A percentile compares a stretch with the other conserved stretches of the same genome.
Evolutionary conservation across 768 basidiomycete genomes (phyloP).

Genomic region (Naematelia encephala): DNA sequence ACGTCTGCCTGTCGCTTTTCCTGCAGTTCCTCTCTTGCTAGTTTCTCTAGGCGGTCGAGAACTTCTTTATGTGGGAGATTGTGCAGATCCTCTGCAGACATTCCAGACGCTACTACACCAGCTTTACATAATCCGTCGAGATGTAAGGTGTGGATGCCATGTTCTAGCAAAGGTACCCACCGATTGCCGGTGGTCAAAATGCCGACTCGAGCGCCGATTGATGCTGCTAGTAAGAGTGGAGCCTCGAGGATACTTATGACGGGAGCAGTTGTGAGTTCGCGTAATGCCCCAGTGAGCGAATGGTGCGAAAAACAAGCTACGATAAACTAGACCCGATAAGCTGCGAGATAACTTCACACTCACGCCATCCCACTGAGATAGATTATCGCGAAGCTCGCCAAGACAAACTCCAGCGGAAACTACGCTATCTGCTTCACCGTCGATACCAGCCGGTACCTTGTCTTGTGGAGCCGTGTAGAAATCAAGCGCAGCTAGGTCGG

Average conservation of each 20-base stretch:
- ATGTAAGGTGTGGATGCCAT: slow-evolving; percentile 27
- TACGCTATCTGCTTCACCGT: slow-evolving; percentile 27
- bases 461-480: slow-evolving; percentile 18
- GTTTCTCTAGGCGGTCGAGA: slow-evolving; percentile 6
- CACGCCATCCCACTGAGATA: slow-evolving; percentile 18
- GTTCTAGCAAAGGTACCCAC: slow-evolving; percentile 37
- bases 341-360: too few species aligned
- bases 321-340: too few species aligned
- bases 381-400: slow-evolving; percentile 4
- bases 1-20: slow-evolving; percentile 22
- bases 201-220: slow-evolving; percentile 22
- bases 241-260: slow-evolving; percentile 35
- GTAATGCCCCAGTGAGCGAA: slow-evolving; percentile 23
- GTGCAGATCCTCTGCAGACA: slow-evolving; percentile 37
- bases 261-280: slow-evolving; percentile 30
- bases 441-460: slow-evolving; percentile 22
- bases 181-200: slow-evolving; percentile 38
- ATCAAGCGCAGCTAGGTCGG: slow-evolving; percentile 5
- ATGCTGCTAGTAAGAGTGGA: slow-evolving; percentile 24
- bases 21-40: slow-evolving; percentile 20
- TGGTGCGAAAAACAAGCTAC: slow-evolving; percentile 37
- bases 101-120: slow-evolving; percentile 33
- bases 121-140: slow-evolving; percentile 15
- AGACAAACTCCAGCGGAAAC: slow-evolving; percentile 25
- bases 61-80: slow-evolving; percentile 25